These are phyloP conservation scores for Pseudogymnoascus sp. DNA, from an alignment of 2,329 filamentous ascomycete genomes.

Conservation along the genomic window DNA sequence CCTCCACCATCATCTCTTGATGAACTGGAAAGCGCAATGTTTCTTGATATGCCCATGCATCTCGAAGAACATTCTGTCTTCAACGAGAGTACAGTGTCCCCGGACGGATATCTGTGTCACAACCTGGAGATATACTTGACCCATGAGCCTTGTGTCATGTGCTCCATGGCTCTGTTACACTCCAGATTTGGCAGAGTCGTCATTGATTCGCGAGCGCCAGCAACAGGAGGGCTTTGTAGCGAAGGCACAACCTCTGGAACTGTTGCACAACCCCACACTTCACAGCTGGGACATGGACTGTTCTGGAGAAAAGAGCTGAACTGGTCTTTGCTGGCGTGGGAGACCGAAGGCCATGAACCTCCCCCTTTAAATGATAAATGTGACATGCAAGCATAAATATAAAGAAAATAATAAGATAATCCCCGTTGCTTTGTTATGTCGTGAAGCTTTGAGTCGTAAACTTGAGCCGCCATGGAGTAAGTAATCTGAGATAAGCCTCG, in stretches of 20 bases:
- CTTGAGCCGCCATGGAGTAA: not conserved
- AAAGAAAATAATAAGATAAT: not conserved
- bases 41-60: conserved; percentile 62
- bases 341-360: conserved; percentile 28
- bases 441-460: not conserved
- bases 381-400: conserved; percentile 6
- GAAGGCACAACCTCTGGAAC: conserved; percentile 46
- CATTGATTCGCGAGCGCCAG: conserved; percentile 69
- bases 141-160: conserved; percentile 94
- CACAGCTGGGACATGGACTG: conserved; percentile 55
- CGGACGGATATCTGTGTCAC: conserved; percentile 87
- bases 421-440: not conserved
- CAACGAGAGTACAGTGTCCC: conserved; percentile 54
- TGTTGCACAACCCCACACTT: conserved; percentile 26
- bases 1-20: not conserved
- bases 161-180: conserved; percentile 91
- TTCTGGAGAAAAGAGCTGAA: conserved; percentile 73
- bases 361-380: conserved; percentile 1
- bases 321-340: conserved; percentile 78
- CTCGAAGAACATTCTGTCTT: conserved; percentile 55
- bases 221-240: conserved; percentile 75
- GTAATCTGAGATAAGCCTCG: not conserved
- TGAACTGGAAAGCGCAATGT: conserved; percentile 48
- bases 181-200: conserved; percentile 83
- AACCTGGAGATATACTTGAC: conserved; percentile 89